These are phyloP conservation scores for Talaromyces sp. DNA, from an alignment of 2,329 filamentous ascomycete species.

Conservation along the genomic window DNA sequence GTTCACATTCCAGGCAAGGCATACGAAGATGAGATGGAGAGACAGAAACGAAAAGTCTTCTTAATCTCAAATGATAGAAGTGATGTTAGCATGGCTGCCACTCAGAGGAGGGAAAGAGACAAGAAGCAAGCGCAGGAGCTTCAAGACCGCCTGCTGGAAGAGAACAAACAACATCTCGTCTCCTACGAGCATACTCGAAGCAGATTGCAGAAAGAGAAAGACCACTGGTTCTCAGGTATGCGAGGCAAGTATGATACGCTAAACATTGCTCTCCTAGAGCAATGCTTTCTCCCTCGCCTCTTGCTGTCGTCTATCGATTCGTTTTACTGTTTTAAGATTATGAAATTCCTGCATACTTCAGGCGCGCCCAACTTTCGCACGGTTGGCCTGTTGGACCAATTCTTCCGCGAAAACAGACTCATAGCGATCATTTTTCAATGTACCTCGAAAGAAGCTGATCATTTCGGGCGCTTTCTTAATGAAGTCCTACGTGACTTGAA, in stretches of 20 bases:
- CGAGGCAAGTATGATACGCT: constrained; percentile 59
- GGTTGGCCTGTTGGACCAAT: constrained; percentile 71
- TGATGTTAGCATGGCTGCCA: constrained; percentile 63
- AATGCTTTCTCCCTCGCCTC: constrained; percentile 85
- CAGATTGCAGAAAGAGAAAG: constrained; percentile 68
- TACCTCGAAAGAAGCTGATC: constrained; percentile 84
- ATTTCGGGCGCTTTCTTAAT: constrained; percentile 85
- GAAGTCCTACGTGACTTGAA: constrained; percentile 73
- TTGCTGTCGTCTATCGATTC: constrained; percentile 80
- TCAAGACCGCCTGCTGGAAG: constrained; percentile 63
- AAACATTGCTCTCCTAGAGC: constrained; percentile 74
- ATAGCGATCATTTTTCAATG: constrained; percentile 80
- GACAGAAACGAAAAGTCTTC: constrained; percentile 60
- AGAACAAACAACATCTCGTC: constrained; percentile 64
- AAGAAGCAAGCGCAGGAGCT: constrained; percentile 64
- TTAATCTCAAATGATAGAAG: constrained; percentile 64
- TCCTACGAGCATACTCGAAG: constrained; percentile 61
- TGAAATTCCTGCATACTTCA: constrained; percentile 79
- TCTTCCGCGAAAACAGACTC: constrained; percentile 78
- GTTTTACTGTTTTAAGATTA: constrained; percentile 78
- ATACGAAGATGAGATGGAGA: constrained; percentile 70
- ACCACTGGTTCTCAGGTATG: constrained; percentile 67
- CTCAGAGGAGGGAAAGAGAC: constrained; percentile 62
- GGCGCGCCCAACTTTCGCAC: constrained; percentile 83
- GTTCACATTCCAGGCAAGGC: constrained; percentile 68